Base-by-base conservation (phyloP, 2,329 filamentous ascomycete species). In the Parafenestella ontariensis region DNA sequence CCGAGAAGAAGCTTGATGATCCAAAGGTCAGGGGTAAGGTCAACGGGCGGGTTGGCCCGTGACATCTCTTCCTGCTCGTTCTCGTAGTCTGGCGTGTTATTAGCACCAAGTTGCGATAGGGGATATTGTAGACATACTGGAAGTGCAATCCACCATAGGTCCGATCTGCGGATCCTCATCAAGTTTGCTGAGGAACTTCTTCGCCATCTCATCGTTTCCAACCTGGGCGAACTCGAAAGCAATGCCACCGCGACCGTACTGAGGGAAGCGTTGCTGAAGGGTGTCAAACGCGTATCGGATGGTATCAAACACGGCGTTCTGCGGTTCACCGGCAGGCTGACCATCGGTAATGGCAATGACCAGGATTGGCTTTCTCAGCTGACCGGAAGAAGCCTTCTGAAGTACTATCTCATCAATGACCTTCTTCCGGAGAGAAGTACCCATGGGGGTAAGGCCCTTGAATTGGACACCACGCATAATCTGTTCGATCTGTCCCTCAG, bases 201-300 rank as follows among this genome's bases (percentile, higher is more conserved):
- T 83, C 2, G 87, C 87, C 60, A 83, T 82, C 68, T 83, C 78
- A 64, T 89, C 87, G 62, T 88, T 88, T 58, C 87, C 87, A 44
- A 89, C 87, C 64, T 89, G 87, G 0, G 87, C 86, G 66, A 89
- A 89, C 66, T 89, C 85, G 77, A 89, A 89, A 0, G 84, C 82
- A 54, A 89, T 73, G n/a, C 84, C 85, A 44, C 83, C 83, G 24
- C 78, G 78, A 28, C 85, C 85, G 64, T 83, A 85, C 46, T 78
- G 80, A 11, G 69, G 70, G 51, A 59, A 67, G 39, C 66, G 62
- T 46, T 79, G 75, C 46, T 80, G 76, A 36, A 86, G 75, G 54
- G 86, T 81, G 18, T 80, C 76, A 46, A 81, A 77, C 1, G 85
- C 82, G 62, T 81, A 79, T 44, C 79, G 79, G 59, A 89, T 85